These are phyloP conservation scores for Mikania micrantha DNA, from an alignment of 129 eudicot genomes.

Conservation along the genomic window DNA sequence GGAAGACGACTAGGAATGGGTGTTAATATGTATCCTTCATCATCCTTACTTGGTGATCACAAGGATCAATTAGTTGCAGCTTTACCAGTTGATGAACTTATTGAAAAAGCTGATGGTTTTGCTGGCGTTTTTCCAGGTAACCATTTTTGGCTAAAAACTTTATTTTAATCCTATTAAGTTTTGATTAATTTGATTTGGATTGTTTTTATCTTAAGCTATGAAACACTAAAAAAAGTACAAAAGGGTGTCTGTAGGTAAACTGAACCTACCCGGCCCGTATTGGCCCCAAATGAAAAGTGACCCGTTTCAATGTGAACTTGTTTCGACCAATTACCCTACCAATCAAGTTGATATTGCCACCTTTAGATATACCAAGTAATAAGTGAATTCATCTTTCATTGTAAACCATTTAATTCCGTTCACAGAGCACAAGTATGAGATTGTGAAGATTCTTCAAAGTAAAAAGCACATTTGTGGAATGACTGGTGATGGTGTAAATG, in stretches of 20 bases:
- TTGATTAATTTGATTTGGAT: neutral
- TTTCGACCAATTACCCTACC: neutral
- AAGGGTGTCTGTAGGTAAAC: neutral
- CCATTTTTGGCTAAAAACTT: neutral
- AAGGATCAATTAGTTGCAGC: constrained; percentile 31
- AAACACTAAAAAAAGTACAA: neutral
- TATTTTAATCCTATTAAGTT: neutral
- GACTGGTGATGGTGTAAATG: constrained; percentile 46
- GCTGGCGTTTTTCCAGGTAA: constrained; percentile 50
- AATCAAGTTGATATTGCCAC: neutral
- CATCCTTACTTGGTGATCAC: constrained; percentile 39
- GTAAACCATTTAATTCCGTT: neutral
- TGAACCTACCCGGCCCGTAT: neutral
- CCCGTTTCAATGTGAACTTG: too few relatives aligned
- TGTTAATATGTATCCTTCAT: constrained; percentile 45
- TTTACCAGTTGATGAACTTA: constrained; percentile 40
- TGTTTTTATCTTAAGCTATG: neutral
- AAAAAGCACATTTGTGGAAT: constrained; percentile 44
- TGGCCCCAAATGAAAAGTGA: neutral
- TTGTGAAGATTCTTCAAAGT: constrained; percentile 41
- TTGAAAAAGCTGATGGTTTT: constrained; percentile 41
- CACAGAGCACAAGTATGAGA: constrained; percentile 46
- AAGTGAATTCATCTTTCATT: neutral
- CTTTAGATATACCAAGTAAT: neutral
- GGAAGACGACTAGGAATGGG: constrained; percentile 56